Base-by-base conservation (phyloP, 1,284 basidiomycete genomes). In the Ganoderma sinense region DNA sequence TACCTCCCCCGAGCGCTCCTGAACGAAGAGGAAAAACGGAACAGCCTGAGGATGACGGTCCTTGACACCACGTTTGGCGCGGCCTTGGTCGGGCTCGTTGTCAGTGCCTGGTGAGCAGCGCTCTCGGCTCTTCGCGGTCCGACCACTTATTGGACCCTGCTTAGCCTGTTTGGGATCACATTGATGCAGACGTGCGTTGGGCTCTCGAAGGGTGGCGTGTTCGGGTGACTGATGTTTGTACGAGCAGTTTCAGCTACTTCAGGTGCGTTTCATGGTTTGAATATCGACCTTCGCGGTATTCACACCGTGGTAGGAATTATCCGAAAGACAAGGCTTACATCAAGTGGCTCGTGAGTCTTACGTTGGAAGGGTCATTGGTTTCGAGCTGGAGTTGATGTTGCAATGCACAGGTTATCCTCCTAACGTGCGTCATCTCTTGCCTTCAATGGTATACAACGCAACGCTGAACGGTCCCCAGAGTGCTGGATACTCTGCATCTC, bases 81-180 rank as follows among this genome's bases (percentile, higher is more conserved):
- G 18, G 75, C 77, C 26, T 73, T 79, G 56, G 55, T 76, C 60
- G 78, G 75, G 18, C 73, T 80, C 45, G 61, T 79, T 36, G 66
- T 76, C n/a, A 73, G 75, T 39, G 71, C 76, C 10, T 71, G 75
- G 79, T 79, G 67, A 70, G 79, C 62, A 62, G n/a, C 26, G 4
- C 26, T 36, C 39, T 48, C 36, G n/a, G 36, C 39, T 31, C 39
- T 39, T 31, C 40, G 18, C 1, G 10, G n/a, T 39, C 26, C 26
- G 23, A 26, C 20, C 23, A 43, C 60, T 62, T 26, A 66, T 41
- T 26, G n/a, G 23, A 40, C n/a, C n/a, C 20, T 51, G 7, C 7
- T 13, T 55, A 80, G 78, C 36, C 61, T 79, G 36, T 79, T 76
- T 67, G 79, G 78, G 10, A 70, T 79, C 13, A 80, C 79, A 6